phyloP scores from a whole-genome alignment of 176 grass and related monocot species.

The Oryza rufipogon region DNA sequence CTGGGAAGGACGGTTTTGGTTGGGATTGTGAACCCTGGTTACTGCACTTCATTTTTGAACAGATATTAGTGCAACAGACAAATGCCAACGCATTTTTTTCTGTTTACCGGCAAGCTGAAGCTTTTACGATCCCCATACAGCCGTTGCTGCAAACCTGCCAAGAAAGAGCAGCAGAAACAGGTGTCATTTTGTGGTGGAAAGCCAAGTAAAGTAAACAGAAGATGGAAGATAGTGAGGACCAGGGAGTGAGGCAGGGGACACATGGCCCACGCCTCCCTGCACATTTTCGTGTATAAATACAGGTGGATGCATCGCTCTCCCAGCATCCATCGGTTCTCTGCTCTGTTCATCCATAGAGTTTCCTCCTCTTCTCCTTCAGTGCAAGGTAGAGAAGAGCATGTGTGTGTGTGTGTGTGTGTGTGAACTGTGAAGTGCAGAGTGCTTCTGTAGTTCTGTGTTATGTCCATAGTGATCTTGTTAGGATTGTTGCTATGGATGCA shows the following conservation, averaged over 20 bases:
- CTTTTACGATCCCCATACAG: not conserved
- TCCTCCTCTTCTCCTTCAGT: not conserved
- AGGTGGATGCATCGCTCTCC: slow-evolving; percentile 14
- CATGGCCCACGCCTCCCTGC: not conserved
- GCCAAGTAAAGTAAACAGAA: not conserved
- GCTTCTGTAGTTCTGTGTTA: not conserved
- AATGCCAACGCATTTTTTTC: not conserved
- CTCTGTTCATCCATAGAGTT: not conserved
- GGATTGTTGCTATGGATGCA: not conserved
- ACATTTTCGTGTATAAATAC: slow-evolving; percentile 46
- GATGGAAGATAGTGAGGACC: not conserved
- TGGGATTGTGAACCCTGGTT: not conserved
- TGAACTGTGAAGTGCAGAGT: not conserved
- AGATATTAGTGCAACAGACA: not conserved
- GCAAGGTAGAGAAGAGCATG: slow-evolving; percentile 5
- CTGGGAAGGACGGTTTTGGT: no score
- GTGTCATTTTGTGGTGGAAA: not conserved
- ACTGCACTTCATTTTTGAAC: not conserved
- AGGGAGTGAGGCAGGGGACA: not conserved
- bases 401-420: no score
- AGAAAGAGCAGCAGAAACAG: not conserved
- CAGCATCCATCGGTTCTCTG: not conserved
- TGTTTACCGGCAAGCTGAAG: not conserved
- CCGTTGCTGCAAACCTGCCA: slow-evolving; percentile 17
- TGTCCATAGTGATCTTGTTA: not conserved